Conservation (phyloP, 768 basidiomycete genomes). For the Mycena galericulata region DNA sequence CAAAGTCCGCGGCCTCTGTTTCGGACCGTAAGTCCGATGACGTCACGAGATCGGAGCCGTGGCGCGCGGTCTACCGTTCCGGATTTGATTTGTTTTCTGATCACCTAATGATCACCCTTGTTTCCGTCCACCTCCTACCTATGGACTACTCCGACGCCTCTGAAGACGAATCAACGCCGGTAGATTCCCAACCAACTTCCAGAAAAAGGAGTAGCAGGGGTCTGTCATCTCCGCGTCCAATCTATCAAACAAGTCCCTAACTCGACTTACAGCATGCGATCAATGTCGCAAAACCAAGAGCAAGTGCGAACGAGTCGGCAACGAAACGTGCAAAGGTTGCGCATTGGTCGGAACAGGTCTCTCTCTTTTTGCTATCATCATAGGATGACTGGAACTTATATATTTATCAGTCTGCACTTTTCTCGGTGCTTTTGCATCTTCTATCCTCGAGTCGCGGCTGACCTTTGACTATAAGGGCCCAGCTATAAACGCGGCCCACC, state of each 20-base stretch:
- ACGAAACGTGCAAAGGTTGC: slow-evolving; percentile 73
- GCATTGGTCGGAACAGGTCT: slow-evolving; percentile 65
- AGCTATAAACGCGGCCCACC: slow-evolving; percentile 88
- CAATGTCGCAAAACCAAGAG: slow-evolving; percentile 90
- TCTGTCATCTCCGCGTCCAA: slow-evolving; percentile 37
- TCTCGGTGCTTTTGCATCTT: slow-evolving; percentile 54
- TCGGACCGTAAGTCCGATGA: background rate
- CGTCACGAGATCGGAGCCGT: too few species aligned
- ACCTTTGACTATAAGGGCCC: slow-evolving; percentile 59
- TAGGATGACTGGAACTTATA: slow-evolving; percentile 32
- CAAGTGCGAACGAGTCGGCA: slow-evolving; percentile 77
- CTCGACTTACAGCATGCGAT: slow-evolving; percentile 74
- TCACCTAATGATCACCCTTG: too few species aligned
- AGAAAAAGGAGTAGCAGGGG: slow-evolving; percentile 77
- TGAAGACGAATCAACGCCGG: slow-evolving; percentile 62
- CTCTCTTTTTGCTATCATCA: slow-evolving; percentile 25
- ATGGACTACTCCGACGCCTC: slow-evolving; percentile 74
- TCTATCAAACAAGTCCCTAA: slow-evolving; percentile 26
- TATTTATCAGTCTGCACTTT: slow-evolving; percentile 70
- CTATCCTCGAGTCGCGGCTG: slow-evolving; percentile 6
- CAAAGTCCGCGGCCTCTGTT: background rate
- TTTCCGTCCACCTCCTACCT: background rate
- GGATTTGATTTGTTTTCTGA: slow-evolving; percentile 35
- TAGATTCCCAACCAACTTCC: slow-evolving; percentile 54
- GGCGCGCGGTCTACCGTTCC: background rate